Conservation (phyloP, 345 rosid genomes). For the Dovyalis caffra region DNA sequence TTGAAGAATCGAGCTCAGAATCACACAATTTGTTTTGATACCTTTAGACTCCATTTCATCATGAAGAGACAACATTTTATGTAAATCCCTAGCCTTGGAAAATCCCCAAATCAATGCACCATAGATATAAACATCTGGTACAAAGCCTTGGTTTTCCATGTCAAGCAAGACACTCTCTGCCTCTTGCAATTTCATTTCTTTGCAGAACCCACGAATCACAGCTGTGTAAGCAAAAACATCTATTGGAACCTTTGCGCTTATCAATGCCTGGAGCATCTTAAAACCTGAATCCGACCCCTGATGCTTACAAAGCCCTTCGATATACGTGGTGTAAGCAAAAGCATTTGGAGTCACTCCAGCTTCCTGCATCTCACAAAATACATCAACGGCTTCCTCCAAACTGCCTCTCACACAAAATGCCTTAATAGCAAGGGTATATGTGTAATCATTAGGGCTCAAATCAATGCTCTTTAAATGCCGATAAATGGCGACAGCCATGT, state of each 20-base stretch:
- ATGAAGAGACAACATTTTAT: conserved; percentile 43
- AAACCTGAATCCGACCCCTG: conserved; percentile 41
- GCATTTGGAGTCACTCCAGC: conserved; percentile 35
- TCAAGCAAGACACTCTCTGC: conserved; percentile 46
- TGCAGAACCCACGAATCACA: conserved; percentile 58
- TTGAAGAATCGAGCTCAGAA: conserved; percentile 56
- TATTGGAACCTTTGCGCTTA: conserved; percentile 29
- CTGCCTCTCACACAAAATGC: conserved; percentile 58
- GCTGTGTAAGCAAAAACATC: conserved; percentile 39
- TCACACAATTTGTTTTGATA: conserved; percentile 52
- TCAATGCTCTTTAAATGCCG: conserved; percentile 47
- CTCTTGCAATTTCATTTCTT: conserved; percentile 53
- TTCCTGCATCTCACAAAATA: conserved; percentile 49
- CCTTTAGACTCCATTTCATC: conserved; percentile 48
- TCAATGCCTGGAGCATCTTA: conserved; percentile 29
- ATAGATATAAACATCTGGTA: conserved; percentile 43
- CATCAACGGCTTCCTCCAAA: conserved; percentile 39
- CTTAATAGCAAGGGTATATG: conserved; percentile 55
- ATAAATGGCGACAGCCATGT: conserved; percentile 44
- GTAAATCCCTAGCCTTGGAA: conserved; percentile 43
- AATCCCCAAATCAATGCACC: conserved; percentile 43
- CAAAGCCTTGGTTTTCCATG: conserved; percentile 49
- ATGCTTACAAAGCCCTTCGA: conserved; percentile 65
- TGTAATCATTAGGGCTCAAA: conserved; percentile 48
- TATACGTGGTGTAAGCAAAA: conserved; percentile 51